phyloP scores from a whole-genome alignment of 1,284 basidiomycete genomes.

The Lignosus rhinocerotis region DNA sequence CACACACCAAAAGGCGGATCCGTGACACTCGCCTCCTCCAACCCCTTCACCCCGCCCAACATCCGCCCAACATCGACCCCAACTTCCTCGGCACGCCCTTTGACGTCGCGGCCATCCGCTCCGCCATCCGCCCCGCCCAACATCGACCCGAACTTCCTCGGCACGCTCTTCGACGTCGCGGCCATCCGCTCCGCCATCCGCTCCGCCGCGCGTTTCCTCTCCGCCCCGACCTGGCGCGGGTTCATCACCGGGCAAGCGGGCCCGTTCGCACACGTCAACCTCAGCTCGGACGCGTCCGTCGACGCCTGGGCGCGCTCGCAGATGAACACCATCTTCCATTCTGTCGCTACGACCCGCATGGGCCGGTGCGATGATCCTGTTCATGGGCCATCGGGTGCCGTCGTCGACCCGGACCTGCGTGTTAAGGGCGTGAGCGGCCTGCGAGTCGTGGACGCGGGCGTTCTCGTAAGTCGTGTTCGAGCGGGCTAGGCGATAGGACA shows the following conservation, averaged over 20 bases:
- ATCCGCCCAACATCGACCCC: conserved; percentile 27
- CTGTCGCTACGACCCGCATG: no score
- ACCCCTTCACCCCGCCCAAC: conserved; percentile 25
- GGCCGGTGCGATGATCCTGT: no score
- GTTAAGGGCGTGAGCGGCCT: no score
- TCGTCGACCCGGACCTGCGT: no score
- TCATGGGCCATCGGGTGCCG: no score
- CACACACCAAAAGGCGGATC: conserved; percentile 21
- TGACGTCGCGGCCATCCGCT: conserved; percentile 23
- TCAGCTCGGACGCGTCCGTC: background rate
- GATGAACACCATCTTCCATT: no score
- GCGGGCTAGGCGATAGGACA: no score
- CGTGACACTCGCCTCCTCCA: conserved; percentile 24
- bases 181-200: conserved; percentile 22
- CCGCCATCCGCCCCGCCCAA: conserved; percentile 21
- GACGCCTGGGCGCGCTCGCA: no score
- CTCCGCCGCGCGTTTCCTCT: conserved; percentile 19
- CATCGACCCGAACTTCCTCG: conserved; percentile 17
- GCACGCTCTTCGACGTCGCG: conserved; percentile 24
- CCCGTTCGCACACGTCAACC: no score
- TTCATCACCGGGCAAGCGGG: no score
- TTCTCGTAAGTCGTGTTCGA: no score
- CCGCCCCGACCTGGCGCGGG: conserved; percentile 18
- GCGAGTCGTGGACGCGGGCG: no score
- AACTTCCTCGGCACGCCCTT: conserved; percentile 20